A percentile compares a stretch with the other conserved stretches of the same genome.
phyloP scores from a whole-genome alignment of 768 basidiomycete genomes.

The Pleurotus tuber-regium region DNA sequence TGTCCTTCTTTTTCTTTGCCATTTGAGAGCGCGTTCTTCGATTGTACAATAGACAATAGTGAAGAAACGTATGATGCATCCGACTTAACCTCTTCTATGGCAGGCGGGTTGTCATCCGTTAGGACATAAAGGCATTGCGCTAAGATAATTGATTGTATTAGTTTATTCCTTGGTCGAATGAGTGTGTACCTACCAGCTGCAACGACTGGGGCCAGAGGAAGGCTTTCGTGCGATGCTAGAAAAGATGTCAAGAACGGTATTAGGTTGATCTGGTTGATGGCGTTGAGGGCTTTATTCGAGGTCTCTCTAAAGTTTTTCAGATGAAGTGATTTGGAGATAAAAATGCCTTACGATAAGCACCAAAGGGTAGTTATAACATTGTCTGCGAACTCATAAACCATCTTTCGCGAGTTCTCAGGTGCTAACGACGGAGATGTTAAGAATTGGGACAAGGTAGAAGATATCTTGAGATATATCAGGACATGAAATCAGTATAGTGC shows the following conservation, averaged over 20 bases:
- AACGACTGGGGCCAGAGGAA: slow-evolving; percentile 70
- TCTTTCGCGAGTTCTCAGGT: slow-evolving; percentile 66
- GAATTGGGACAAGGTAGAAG: slow-evolving; percentile 65
- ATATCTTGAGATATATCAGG: slow-evolving; percentile 51
- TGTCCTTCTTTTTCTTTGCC: slow-evolving; percentile 38
- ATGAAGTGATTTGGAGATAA: background rate
- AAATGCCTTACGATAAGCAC: slow-evolving; percentile 83
- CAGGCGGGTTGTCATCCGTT: slow-evolving; percentile 85
- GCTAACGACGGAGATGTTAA: slow-evolving; percentile 58
- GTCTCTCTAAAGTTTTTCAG: slow-evolving; percentile 65
- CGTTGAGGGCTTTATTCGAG: slow-evolving; percentile 86
- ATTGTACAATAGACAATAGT: slow-evolving; percentile 59
- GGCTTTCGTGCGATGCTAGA: slow-evolving; percentile 62
- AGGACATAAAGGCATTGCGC: slow-evolving; percentile 93
- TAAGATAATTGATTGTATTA: too few relatives aligned
- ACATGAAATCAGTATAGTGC: background rate
- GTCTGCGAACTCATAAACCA: slow-evolving; percentile 86
- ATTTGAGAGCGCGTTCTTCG: slow-evolving; percentile 22
- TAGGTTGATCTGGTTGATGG: slow-evolving; percentile 78
- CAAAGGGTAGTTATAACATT: slow-evolving; percentile 91
- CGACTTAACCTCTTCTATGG: slow-evolving; percentile 60
- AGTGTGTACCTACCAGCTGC: slow-evolving; percentile 63
- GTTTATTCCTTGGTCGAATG: too few relatives aligned
- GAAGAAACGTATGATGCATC: slow-evolving; percentile 62
- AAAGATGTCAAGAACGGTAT: slow-evolving; percentile 91